A percentile compares a stretch with the other conserved stretches of the same genome.
Evolutionary conservation across 257 asterid genomes (phyloP).

Genomic region (Handroanthus guayacan): DNA sequence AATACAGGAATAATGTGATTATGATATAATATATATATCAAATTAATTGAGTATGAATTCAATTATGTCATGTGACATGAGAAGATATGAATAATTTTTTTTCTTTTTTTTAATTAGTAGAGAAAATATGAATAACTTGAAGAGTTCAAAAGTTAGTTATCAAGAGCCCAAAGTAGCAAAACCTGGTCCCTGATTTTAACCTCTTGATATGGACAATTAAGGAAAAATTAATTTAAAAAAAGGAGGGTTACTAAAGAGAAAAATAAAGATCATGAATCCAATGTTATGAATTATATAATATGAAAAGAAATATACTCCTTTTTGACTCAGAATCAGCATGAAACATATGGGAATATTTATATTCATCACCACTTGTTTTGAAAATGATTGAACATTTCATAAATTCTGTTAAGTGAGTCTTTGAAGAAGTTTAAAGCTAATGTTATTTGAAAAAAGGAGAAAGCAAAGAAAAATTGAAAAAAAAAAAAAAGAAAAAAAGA

Average conservation of each 20-base stretch:
- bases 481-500: neutral
- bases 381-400: constrained; percentile 19
- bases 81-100: no score
- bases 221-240: constrained; percentile 23
- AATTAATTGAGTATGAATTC: no score
- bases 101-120: no score
- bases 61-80: no score
- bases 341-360: constrained; percentile 19
- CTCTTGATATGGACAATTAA: constrained; percentile 25
- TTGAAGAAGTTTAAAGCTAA: constrained; percentile 4
- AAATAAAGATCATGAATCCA: constrained; percentile 11
- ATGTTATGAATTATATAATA: neutral
- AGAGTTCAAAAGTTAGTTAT: neutral
- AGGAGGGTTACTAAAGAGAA: neutral
- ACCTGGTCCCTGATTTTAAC: neutral
- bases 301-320: neutral
- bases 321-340: constrained; percentile 22
- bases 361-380: neutral
- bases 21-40: no score
- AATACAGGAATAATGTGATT: no score
- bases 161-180: neutral
- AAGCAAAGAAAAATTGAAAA: neutral
- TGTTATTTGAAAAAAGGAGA: neutral
- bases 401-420: constrained; percentile 11
- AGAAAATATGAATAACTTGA: neutral